Conservation (phyloP, 371 early-diverging fungal genomes). For the Racocetra persica region DNA sequence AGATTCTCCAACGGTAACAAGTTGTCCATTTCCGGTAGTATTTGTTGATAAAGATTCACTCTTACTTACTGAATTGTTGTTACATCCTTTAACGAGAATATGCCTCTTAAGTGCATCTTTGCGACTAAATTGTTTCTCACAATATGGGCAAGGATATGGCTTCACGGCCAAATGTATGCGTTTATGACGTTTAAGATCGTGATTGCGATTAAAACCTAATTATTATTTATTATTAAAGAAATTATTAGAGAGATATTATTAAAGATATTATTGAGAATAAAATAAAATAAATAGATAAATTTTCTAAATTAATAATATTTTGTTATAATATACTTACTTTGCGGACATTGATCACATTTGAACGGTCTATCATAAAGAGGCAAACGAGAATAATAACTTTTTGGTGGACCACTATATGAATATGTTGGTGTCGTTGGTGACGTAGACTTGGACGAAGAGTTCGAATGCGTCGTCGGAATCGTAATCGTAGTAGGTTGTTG, state of each 20-base stretch:
- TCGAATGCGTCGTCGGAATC: neutral
- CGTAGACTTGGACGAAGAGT: neutral
- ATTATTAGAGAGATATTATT: no score
- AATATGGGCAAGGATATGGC: conserved; percentile 61
- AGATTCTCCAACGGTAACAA: no score
- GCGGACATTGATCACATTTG: conserved; percentile 42
- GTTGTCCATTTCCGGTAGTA: no score
- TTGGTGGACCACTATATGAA: conserved; percentile 42
- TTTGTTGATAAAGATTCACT: no score
- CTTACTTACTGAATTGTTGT: neutral
- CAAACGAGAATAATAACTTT: conserved; percentile 29
- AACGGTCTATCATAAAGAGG: conserved; percentile 39
- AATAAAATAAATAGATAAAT: neutral
- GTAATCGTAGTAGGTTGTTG: neutral
- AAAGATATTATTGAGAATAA: no score
- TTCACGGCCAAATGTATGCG: conserved; percentile 63
- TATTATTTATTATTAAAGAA: neutral
- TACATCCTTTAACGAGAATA: conserved; percentile 39
- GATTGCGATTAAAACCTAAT: conserved; percentile 59
- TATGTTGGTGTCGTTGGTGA: conserved; percentile 23
- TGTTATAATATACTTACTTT: conserved; percentile 29
- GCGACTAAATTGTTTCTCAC: conserved; percentile 59
- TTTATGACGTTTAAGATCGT: conserved; percentile 66
- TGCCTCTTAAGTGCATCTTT: conserved; percentile 55
- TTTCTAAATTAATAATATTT: neutral